Percentiles rank a stretch among this genome's conserved stretches.
phyloP scores from a whole-genome alignment of 169 alveolate species.

The Cryptosporidium baileyi region DNA sequence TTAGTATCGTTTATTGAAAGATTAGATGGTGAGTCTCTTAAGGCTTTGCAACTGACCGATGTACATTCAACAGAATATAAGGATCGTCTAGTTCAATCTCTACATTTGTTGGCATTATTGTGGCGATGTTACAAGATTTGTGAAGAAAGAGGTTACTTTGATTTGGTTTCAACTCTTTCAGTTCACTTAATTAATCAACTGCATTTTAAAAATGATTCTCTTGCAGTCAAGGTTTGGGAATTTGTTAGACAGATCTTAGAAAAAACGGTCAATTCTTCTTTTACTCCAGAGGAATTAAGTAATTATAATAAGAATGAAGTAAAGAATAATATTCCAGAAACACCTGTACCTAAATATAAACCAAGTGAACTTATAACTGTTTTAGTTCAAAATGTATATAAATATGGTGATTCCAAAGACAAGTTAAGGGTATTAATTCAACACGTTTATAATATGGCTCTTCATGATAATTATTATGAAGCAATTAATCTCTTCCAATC shows the following conservation, averaged over 20 bases:
- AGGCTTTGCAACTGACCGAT: slow-evolving; percentile 85
- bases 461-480: slow-evolving; percentile 87
- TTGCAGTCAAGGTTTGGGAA: slow-evolving; percentile 66
- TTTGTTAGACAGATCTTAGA: slow-evolving; percentile 32
- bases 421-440: slow-evolving; percentile 86
- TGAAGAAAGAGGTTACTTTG: slow-evolving; percentile 19
- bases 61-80: slow-evolving; percentile 84
- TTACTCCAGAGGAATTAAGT: background rate
- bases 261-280: slow-evolving; percentile 40
- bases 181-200: slow-evolving; percentile 26
- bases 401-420: slow-evolving; percentile 81
- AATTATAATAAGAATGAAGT: background rate
- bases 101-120: slow-evolving; percentile 76
- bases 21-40: slow-evolving; percentile 84
- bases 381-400: slow-evolving; percentile 78
- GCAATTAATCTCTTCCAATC: slow-evolving; percentile 87
- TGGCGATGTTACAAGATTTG: slow-evolving; percentile 49
- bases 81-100: slow-evolving; percentile 80
- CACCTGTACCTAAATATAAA: slow-evolving; percentile 26
- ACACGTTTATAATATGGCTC: slow-evolving; percentile 85
- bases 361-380: slow-evolving; percentile 73
- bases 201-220: slow-evolving; percentile 41
- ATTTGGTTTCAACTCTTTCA: slow-evolving; percentile 39
- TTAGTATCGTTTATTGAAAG: slow-evolving; percentile 82
- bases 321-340: slow-evolving; percentile 5